Evolutionary conservation across 306 rosid species (phyloP), one percentile per base, ranked within the genome.

Genomic region (Cucumis melo): DNA sequence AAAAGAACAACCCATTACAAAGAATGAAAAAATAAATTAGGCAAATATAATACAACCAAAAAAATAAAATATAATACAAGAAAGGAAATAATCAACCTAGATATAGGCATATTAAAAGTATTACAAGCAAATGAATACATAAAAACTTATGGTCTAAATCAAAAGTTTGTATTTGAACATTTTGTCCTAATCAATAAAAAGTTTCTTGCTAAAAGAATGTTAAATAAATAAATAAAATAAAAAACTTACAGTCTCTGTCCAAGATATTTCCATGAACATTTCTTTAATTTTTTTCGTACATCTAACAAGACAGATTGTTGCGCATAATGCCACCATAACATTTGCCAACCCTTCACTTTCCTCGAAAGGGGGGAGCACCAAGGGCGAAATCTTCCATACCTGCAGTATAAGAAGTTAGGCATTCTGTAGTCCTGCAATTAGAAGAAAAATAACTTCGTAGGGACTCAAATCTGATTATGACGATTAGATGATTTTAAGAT

Each of bases 321-420:
- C 4, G 94, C 98, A 90, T 93, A 93, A 39, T 64, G 98, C 98
- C 98, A 93, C 98, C 98, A 93, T 58, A 75, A 44, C 77, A 83
- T 78, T 82, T 89, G 87, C 98, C 98, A 91, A 42, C 94, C 94
- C 79, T 82, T 61, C 74, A 77, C 48, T 77, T 87, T 90, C 81
- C 80, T 82, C 38, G 88, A 81, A 77, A 90, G 80, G 64, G 92
- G 88, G 70, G 87, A 85, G 78, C 85, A 78, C 94, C 92, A 93
- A 8, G 98, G 98, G 58, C 97, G 97, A 80, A 87, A 91, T 68
- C 94, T 90, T 12, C 97, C 96, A 87, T 91, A 93, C 91, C 98
- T 93, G 73, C 23, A 86, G 48, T 51, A 46, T 39, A 66, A 21
- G 27, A 66, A 29, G 19, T 66, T 66, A 66, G 57, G 8, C 41